A percentile compares a stretch with the other conserved stretches of the same genome.
Evolutionary conservation across 129 eudicot species (phyloP).

Genomic region (Erigeron canadensis): DNA sequence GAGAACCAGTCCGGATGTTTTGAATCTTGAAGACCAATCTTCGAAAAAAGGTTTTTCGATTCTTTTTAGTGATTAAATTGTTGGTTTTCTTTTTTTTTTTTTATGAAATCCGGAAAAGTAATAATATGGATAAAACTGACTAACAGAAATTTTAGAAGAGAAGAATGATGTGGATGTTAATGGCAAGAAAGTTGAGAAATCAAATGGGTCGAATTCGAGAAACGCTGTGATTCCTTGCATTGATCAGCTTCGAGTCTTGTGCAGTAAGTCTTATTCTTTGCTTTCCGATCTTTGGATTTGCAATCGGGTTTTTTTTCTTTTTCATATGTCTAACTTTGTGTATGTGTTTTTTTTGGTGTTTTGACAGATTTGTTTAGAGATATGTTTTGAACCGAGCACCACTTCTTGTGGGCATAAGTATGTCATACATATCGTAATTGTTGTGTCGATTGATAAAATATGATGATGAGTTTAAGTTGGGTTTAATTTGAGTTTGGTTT

Average conservation of each 20-base stretch:
- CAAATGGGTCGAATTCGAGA: slow-evolving; percentile 7
- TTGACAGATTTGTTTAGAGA: slow-evolving; percentile 89
- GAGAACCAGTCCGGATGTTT: slow-evolving; percentile 65
- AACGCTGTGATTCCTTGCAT: slow-evolving; percentile 54
- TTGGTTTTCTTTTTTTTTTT: neutral
- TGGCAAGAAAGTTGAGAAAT: slow-evolving; percentile 38
- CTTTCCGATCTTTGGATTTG: neutral
- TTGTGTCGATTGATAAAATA: neutral
- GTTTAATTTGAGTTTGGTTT: slow-evolving; percentile 6
- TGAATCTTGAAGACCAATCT: slow-evolving; percentile 62
- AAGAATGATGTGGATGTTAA: slow-evolving; percentile 30
- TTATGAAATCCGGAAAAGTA: neutral
- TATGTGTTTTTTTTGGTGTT: neutral
- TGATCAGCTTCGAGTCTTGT: slow-evolving; percentile 78
- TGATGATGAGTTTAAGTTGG: neutral
- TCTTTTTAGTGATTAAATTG: neutral
- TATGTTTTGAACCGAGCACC: slow-evolving; percentile 90
- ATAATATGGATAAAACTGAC: slow-evolving; percentile 3
- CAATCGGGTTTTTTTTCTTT: neutral
- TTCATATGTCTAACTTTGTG: neutral
- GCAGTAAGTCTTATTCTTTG: slow-evolving; percentile 52
- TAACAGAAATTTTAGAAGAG: slow-evolving; percentile 35
- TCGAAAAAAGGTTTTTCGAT: slow-evolving; percentile 49
- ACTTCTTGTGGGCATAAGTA: slow-evolving; percentile 99
- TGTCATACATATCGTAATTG: neutral